Conservation (phyloP, 306 rosid species). For the Medicago arabica region DNA sequence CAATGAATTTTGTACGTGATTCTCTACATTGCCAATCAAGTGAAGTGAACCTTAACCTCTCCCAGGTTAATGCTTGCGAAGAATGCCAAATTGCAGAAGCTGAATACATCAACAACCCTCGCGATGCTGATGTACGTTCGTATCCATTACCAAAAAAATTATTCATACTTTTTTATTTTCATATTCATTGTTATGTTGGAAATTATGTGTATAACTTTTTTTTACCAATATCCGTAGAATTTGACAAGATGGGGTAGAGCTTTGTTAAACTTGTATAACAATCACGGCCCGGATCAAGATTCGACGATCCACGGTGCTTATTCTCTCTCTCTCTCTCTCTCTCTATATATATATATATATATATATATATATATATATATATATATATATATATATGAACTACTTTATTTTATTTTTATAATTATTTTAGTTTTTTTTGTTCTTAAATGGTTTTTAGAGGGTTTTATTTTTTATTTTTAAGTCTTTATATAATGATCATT, state of each 20-base stretch:
- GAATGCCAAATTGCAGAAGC: conserved; percentile 62
- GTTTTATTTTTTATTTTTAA: no score
- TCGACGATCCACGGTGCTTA: conserved; percentile 63
- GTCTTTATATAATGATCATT: not conserved
- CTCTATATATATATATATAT: no score
- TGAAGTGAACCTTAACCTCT: no score
- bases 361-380: no score
- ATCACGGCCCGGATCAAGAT: conserved; percentile 52
- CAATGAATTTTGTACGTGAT: conserved; percentile 45
- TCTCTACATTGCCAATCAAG: no score
- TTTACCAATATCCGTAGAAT: conserved; percentile 55
- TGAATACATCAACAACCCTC: conserved; percentile 61
- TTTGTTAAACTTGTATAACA: conserved; percentile 74
- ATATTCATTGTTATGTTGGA: not conserved
- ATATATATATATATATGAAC: no score
- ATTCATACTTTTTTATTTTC: not conserved
- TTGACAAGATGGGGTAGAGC: conserved; percentile 93
- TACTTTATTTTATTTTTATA: not conserved
- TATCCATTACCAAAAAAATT: not conserved
- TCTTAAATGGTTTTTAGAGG: no score
- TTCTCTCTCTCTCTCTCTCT: not conserved
- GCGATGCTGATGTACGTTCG: conserved; percentile 72
- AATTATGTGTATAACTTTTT: not conserved
- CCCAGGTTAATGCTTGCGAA: no score
- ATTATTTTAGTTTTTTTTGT: not conserved